phyloP scores from a whole-genome alignment of 306 rosid genomes.

The Prunus campanulata region DNA sequence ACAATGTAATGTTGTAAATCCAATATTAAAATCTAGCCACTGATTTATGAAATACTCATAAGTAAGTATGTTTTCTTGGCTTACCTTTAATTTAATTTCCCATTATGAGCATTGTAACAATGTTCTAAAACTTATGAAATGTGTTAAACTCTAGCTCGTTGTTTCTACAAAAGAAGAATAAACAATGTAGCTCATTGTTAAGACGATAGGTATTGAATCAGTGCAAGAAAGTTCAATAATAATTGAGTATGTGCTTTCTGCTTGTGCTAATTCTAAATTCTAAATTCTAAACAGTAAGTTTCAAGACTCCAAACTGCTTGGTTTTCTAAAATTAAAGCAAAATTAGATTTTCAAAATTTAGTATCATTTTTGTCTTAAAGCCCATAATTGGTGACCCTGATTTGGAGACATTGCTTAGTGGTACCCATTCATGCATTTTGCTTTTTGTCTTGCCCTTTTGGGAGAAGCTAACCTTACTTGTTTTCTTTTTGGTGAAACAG shows the following conservation, averaged over 20 bases:
- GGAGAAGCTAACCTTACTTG: background rate
- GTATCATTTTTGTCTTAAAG: background rate
- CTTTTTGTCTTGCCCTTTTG: background rate
- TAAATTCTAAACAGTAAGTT: background rate
- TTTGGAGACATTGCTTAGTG: background rate
- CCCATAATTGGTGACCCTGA: background rate
- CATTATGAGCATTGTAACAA: background rate
- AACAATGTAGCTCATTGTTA: background rate
- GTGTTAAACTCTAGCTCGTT: background rate
- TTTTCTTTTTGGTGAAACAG: conserved; percentile 54
- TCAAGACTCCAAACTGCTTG: background rate
- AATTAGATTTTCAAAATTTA: no score
- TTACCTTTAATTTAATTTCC: background rate
- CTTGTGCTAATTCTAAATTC: background rate
- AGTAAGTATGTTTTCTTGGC: background rate
- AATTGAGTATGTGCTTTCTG: background rate
- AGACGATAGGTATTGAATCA: background rate
- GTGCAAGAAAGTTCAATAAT: background rate
- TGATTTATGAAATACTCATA: background rate
- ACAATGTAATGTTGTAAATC: background rate
- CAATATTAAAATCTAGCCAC: background rate
- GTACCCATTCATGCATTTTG: background rate
- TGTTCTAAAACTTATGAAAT: background rate
- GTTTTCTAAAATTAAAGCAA: background rate
- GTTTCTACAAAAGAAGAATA: background rate